Conservation (phyloP, 805 yeast species). For the Wickerhamomyces subpelliculosus region DNA sequence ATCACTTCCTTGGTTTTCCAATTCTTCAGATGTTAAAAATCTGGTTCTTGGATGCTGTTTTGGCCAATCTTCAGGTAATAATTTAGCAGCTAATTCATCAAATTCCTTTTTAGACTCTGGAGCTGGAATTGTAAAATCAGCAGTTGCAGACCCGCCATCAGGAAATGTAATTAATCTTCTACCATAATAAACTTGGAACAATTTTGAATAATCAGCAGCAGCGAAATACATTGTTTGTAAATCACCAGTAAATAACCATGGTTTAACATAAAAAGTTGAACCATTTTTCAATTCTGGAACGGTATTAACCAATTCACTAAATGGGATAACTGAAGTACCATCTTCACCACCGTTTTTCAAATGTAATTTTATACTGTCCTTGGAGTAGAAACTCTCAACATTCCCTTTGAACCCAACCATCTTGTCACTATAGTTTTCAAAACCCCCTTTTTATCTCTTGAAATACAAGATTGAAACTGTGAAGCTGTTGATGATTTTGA, state of each 20-base stretch:
- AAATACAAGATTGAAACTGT: neutral
- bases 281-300: slow-evolving; percentile 42
- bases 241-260: slow-evolving; percentile 62
- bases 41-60: slow-evolving; percentile 64
- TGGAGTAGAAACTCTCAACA: slow-evolving; percentile 15
- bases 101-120: slow-evolving; percentile 24
- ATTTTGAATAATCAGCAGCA: slow-evolving; percentile 40
- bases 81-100: slow-evolving; percentile 29
- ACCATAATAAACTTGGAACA: slow-evolving; percentile 63
- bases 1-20: slow-evolving; percentile 27
- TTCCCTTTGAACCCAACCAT: slow-evolving; percentile 26
- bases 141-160: slow-evolving; percentile 69
- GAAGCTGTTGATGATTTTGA: neutral
- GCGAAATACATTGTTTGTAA: slow-evolving; percentile 73
- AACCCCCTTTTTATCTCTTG: no score
- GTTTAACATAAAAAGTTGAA: slow-evolving; percentile 50
- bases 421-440: neutral
- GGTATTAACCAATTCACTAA: slow-evolving; percentile 12
- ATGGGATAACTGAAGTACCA: slow-evolving; percentile 14
- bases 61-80: slow-evolving; percentile 46
- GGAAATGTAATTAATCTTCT: slow-evolving; percentile 50
- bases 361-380: slow-evolving; percentile 21
- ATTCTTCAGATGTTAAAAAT: slow-evolving; percentile 43
- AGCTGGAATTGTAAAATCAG: slow-evolving; percentile 58
- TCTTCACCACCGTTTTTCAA: slow-evolving; percentile 12